Evolutionary conservation across 2,329 filamentous ascomycete genomes (phyloP), one percentile per base, ranked within the genome.

Genomic region (Lachnellula subtilissima): DNA sequence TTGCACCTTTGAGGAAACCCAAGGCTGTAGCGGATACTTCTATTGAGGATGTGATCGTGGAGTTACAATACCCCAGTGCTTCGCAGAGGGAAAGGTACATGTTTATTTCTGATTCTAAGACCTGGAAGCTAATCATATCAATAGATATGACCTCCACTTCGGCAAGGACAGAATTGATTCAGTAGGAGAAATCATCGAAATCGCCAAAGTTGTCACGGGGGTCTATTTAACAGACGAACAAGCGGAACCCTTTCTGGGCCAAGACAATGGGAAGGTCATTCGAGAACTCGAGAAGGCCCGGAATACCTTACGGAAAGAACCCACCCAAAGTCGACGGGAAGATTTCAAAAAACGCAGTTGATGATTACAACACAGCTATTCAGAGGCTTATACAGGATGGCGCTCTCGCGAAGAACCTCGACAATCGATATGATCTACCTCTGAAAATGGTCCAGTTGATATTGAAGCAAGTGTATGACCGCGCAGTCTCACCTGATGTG

Each of bases 401-500:
- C 42, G 84, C 83, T 9, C 83, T 97, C 59, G 80, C 84, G 19
- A 84, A 81, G 64, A 87, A 89, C 63, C 78, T 97, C 48, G 83
- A 88, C 62, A 74, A 76, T 48, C 83, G 84, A 69, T 86, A 88
- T 65, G 79, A 82, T 48, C 76, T 97, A 17, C 85, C 88, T 6
- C 78, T 89, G 45, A 82, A 84, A 46, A 82, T 92, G 49, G 85
- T 92, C 48, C 85, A 88, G 63, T 86, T 91, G 63, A 93, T 97
- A 65, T 81, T 96, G 43, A 85, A 83, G 53, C 92, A 99, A 70
- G 88, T 91, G 22, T 97, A 97, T 74, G 86, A 92, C 66, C 89
- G 94, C 50, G 96, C 91, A 5, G 94, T 99, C 7, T 94, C 92
- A 2, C 92, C 91, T 5, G 85, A 88, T 58, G 91, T 96, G 23